Conservation (phyloP, 192 early-diverging fungal genomes). For the Coemansia sp. region DNA sequence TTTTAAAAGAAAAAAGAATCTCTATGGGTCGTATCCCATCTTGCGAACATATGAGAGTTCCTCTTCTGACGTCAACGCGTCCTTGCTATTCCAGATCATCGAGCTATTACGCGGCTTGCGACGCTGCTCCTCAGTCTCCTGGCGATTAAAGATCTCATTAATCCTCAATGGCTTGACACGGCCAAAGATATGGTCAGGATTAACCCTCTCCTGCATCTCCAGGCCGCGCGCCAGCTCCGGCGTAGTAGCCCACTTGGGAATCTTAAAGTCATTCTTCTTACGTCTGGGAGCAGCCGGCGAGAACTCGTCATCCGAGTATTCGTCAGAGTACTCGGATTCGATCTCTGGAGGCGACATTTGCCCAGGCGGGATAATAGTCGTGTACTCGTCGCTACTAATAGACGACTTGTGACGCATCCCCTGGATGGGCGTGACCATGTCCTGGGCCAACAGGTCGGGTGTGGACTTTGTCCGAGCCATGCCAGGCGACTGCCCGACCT, state of each 20-base stretch:
- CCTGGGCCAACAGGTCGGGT: slow-evolving; percentile 23
- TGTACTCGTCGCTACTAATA: slow-evolving; percentile 36
- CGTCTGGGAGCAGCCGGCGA: slow-evolving; percentile 35
- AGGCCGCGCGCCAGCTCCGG: slow-evolving; percentile 52
- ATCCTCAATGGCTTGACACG: slow-evolving; percentile 48
- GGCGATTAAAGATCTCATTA: slow-evolving; percentile 55
- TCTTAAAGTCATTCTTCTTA: slow-evolving; percentile 48
- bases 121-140: slow-evolving; percentile 17
- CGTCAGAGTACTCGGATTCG: slow-evolving; percentile 55
- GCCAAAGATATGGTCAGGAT: slow-evolving; percentile 59
- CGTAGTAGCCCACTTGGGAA: slow-evolving; percentile 57
- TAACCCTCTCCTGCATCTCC: slow-evolving; percentile 41
- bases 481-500: slow-evolving; percentile 6
- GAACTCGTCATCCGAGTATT: slow-evolving; percentile 55
- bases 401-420: slow-evolving; percentile 17
- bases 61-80: slow-evolving; percentile 51
- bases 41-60: slow-evolving; percentile 53
- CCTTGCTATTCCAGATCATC: slow-evolving; percentile 57
- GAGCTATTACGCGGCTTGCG: slow-evolving; percentile 54
- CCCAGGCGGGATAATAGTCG: slow-evolving; percentile 43
- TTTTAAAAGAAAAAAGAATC: too few species aligned
- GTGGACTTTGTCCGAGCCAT: slow-evolving; percentile 39
- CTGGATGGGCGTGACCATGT: background rate
- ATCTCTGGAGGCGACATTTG: slow-evolving; percentile 51
- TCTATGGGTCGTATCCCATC: slow-evolving; percentile 54